Evolutionary conservation across 768 basidiomycete species (phyloP).

Genomic region (Gautieria morchelliformis): DNA sequence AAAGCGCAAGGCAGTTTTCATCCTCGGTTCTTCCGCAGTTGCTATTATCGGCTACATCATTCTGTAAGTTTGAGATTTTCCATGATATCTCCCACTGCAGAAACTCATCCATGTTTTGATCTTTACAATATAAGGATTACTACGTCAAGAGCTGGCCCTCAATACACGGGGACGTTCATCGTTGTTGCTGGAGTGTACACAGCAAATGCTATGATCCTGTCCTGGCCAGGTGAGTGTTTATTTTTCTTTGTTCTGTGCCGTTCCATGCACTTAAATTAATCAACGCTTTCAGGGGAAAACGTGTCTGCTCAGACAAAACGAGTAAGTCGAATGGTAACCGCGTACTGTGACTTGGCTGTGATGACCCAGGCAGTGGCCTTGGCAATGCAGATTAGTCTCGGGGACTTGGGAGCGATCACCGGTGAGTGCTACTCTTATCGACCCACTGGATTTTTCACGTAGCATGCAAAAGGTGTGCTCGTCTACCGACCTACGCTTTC

Average conservation of each 20-base stretch:
- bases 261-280: not conserved
- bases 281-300: slow-evolving; percentile 52
- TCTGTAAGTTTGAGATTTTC: slow-evolving; percentile 16
- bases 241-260: not conserved
- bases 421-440: slow-evolving; percentile 17
- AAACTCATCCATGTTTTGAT: not conserved
- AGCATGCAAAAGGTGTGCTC: slow-evolving; percentile 27
- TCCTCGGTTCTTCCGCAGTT: slow-evolving; percentile 37
- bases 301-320: slow-evolving; percentile 63
- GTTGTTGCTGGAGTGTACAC: slow-evolving; percentile 48
- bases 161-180: slow-evolving; percentile 50
- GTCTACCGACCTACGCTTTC: slow-evolving; percentile 44
- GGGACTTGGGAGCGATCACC: slow-evolving; percentile 49
- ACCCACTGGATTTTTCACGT: not conserved
- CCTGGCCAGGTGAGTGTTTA: not conserved
- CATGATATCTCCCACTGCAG: not conserved
- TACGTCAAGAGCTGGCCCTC: slow-evolving; percentile 33
- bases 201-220: slow-evolving; percentile 43
- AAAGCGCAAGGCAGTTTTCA: slow-evolving; percentile 41
- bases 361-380: slow-evolving; percentile 35
- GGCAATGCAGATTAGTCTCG: slow-evolving; percentile 56
- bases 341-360: not conserved
- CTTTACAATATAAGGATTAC: not conserved
- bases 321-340: not conserved
- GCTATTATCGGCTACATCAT: slow-evolving; percentile 55